phyloP scores from a whole-genome alignment of 1,284 basidiomycete genomes.

The Boletus subluridellus region DNA sequence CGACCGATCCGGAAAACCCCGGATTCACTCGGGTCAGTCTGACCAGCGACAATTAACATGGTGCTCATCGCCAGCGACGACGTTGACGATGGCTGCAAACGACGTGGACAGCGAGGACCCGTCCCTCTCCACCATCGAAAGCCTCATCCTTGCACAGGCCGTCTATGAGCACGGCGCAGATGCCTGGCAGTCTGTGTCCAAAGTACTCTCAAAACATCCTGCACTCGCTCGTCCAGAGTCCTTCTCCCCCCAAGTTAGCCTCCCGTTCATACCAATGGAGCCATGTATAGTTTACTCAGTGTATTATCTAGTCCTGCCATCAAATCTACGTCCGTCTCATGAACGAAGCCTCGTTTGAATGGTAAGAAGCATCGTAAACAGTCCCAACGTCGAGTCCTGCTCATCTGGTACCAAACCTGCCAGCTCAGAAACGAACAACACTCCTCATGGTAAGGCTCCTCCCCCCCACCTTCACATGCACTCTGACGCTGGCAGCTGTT shows the following conservation, averaged over 20 bases:
- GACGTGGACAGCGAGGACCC: constrained; percentile 13
- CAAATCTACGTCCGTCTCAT: constrained; percentile 65
- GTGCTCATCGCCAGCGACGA: constrained; percentile 1
- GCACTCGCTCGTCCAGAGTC: constrained; percentile 58
- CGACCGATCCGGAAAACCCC: constrained; percentile 20
- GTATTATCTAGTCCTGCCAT: constrained; percentile 57
- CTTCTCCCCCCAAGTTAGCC: constrained; percentile 59
- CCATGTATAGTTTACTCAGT: constrained; percentile 21
- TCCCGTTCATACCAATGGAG: constrained; percentile 6
- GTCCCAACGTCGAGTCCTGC: neutral
- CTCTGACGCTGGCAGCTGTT: constrained; percentile 1
- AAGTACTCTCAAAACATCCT: constrained; percentile 64
- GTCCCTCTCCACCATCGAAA: constrained; percentile 52
- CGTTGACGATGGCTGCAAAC: constrained; percentile 11
- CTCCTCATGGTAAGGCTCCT: constrained; percentile 39
- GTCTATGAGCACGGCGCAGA: constrained; percentile 79
- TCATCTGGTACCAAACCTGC: constrained; percentile 11
- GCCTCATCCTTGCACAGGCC: constrained; percentile 77
- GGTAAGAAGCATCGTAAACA: constrained; percentile 44
- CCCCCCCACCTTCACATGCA: neutral
- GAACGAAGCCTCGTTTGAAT: constrained; percentile 62
- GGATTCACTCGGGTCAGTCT: constrained; percentile 19
- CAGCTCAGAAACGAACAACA: constrained; percentile 43
- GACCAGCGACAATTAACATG: neutral
- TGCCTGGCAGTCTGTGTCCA: constrained; percentile 69